Base-by-base conservation (phyloP, 768 basidiomycete genomes). In the Rhodosporidiobolus odoratus region DNA sequence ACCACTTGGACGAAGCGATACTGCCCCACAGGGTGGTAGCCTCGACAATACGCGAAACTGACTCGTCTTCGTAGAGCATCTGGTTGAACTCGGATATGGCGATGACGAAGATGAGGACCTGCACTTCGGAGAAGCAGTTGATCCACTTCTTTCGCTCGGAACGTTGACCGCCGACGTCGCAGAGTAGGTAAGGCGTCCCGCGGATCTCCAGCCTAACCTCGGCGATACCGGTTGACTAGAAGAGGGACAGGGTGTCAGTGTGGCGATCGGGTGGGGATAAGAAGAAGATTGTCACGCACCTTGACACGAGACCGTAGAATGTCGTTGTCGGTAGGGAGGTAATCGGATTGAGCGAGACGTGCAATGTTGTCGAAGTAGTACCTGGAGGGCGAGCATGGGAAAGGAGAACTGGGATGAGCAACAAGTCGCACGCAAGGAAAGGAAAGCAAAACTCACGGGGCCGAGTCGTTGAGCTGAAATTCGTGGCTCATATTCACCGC, bases 1-100 rank as follows among this genome's bases (percentile, higher is more conserved):
- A 94, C 92, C 91, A 96, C 69, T 92, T 85, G 38, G 91, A 93
- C 77, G 96, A 96, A 82, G 92, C 92, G 83, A 97, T 95, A 58
- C 92, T 95, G 79, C 95, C 92, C 80, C 95, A 98, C 54, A 96
- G 87, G 0, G 92, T 92, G 52, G 95, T 81, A 0, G 93, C 91
- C 79, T 96, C 95, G 82, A 93, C 89, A 89, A 98, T 94, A 74
- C 93, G 92, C 80, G 95, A 95, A 89, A 72, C 59, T 8, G 9
- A 10, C 13, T 56, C 54, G 54, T 56, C 54, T 21, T 34, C 54
- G n/a, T 19, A 56, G 27, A 53, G 30, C n/a, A 53, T 27, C 21
- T 32, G 30, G 52, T 57, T 37, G 79, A 94, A 98, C 83, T 98
- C 93, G 82, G 88, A 89, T 80, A 97, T 82, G 6, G 71, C 57